A percentile compares a stretch with the other conserved stretches of the same genome.
phyloP scores from a whole-genome alignment of 2,329 filamentous ascomycete species.

The Trichoderma koningii region DNA sequence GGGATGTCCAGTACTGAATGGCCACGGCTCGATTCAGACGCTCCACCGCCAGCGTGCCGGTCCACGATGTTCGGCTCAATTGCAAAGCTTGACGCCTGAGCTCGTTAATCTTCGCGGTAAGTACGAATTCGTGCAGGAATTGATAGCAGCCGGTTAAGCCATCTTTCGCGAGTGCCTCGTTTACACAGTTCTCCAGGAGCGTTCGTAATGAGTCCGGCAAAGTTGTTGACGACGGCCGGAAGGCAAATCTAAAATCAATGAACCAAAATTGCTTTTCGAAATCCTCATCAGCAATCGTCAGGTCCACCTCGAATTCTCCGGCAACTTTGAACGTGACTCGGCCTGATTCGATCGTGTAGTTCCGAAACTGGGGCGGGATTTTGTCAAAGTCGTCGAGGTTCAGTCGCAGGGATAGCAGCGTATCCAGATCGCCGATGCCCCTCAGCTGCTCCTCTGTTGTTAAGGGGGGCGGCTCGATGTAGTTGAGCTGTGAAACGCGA shows the following conservation, averaged over 20 bases:
- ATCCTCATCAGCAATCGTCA: slow-evolving; percentile 87
- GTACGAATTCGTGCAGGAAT: slow-evolving; percentile 80
- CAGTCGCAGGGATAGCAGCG: slow-evolving; percentile 77
- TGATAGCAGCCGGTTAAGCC: slow-evolving; percentile 81
- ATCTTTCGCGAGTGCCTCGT: slow-evolving; percentile 67
- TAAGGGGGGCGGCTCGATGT: slow-evolving; percentile 72
- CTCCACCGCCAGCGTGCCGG: slow-evolving; percentile 75
- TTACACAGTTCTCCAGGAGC: slow-evolving; percentile 70
- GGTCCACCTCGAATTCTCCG: slow-evolving; percentile 87
- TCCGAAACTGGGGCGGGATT: slow-evolving; percentile 71
- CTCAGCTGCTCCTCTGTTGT: slow-evolving; percentile 71
- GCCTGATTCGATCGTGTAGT: slow-evolving; percentile 80
- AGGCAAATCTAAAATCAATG: slow-evolving; percentile 85
- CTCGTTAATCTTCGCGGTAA: slow-evolving; percentile 88
- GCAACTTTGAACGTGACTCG: slow-evolving; percentile 83
- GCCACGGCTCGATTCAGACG: slow-evolving; percentile 78
- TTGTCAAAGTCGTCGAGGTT: slow-evolving; percentile 79
- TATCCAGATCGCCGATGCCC: slow-evolving; percentile 79
- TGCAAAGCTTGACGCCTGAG: slow-evolving; percentile 75
- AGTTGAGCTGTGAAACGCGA: slow-evolving; percentile 61
- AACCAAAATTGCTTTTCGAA: slow-evolving; percentile 86
- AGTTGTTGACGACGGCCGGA: slow-evolving; percentile 65
- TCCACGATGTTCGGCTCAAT: slow-evolving; percentile 72
- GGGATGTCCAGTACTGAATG: slow-evolving; percentile 85
- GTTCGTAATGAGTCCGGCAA: slow-evolving; percentile 65